Conservation (phyloP, 768 basidiomycete genomes). For the Crucibulum laeve region DNA sequence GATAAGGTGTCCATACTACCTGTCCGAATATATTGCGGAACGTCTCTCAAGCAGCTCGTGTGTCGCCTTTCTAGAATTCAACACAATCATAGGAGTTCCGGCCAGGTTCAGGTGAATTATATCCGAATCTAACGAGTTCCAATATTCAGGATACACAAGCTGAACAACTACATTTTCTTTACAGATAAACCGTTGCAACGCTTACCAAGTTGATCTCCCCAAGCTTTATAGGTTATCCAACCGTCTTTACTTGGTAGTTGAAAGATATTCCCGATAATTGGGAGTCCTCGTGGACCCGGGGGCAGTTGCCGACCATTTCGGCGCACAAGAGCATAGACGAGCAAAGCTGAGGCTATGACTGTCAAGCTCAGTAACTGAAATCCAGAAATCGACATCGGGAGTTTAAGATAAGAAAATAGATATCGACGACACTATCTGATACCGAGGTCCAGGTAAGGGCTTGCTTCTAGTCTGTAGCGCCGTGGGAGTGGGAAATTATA, state of each 20-base stretch:
- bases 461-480: too few relatives aligned
- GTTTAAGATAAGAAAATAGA: too few relatives aligned
- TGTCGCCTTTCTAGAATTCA: background rate
- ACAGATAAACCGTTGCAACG: too few relatives aligned
- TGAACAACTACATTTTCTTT: too few relatives aligned
- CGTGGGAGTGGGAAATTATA: too few relatives aligned
- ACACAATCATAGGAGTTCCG: background rate
- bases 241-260: background rate
- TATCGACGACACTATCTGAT: too few relatives aligned
- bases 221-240: background rate
- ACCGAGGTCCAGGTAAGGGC: too few relatives aligned
- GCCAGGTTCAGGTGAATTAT: background rate
- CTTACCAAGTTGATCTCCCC: background rate
- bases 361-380: too few relatives aligned
- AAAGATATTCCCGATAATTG: background rate
- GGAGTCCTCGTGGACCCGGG: background rate
- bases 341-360: background rate
- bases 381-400: too few relatives aligned
- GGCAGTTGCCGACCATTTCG: background rate
- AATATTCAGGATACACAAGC: background rate
- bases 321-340: too few relatives aligned
- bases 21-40: background rate
- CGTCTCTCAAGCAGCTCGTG: background rate
- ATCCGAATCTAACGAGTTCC: background rate
- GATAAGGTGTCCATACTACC: too few relatives aligned